A percentile compares a stretch with the other conserved stretches of the same genome.
Conservation (phyloP, 371 early-diverging fungal genomes). For the Mortierella sp. region DNA sequence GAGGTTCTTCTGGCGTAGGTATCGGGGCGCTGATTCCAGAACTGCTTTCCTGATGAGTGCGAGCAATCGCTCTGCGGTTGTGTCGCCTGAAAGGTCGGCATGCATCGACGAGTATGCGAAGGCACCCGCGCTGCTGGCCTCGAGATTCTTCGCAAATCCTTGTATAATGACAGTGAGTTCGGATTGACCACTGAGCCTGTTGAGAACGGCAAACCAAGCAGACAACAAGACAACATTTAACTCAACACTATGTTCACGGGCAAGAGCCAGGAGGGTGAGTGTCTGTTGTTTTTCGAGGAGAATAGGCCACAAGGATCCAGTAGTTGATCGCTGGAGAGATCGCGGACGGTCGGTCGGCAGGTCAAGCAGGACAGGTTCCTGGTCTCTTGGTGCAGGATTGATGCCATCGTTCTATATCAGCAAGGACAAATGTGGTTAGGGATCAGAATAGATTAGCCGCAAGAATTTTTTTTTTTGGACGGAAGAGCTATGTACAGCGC, state of each 20-base stretch:
- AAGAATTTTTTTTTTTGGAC: neutral
- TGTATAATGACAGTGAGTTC: conserved; percentile 3
- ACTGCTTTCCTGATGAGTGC: conserved; percentile 3
- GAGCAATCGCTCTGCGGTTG: conserved; percentile 2
- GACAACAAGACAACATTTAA: conserved; percentile 1
- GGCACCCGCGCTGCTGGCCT: too few relatives aligned
- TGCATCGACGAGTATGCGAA: neutral
- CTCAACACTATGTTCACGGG: neutral
- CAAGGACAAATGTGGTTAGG: neutral
- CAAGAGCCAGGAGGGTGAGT: neutral
- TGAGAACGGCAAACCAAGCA: conserved; percentile 6
- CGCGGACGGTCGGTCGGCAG: conserved; percentile 4
- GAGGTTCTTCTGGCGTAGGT: neutral
- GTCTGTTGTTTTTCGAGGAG: conserved; percentile 2
- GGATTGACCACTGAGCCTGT: conserved; percentile 5
- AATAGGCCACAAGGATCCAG: neutral
- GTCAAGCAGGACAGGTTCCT: neutral
- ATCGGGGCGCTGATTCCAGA: neutral
- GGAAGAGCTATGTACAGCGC: too few relatives aligned
- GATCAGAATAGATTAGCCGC: neutral
- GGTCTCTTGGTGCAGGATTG: neutral
- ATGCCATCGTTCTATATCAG: neutral
- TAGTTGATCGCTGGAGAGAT: neutral
- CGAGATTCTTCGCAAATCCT: neutral
- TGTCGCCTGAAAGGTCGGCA: neutral